Percentiles rank a stretch among this genome's conserved stretches.
These are phyloP conservation scores for Amylocystis lapponica DNA, from an alignment of 768 basidiomycete genomes.

Conservation along the genomic window DNA sequence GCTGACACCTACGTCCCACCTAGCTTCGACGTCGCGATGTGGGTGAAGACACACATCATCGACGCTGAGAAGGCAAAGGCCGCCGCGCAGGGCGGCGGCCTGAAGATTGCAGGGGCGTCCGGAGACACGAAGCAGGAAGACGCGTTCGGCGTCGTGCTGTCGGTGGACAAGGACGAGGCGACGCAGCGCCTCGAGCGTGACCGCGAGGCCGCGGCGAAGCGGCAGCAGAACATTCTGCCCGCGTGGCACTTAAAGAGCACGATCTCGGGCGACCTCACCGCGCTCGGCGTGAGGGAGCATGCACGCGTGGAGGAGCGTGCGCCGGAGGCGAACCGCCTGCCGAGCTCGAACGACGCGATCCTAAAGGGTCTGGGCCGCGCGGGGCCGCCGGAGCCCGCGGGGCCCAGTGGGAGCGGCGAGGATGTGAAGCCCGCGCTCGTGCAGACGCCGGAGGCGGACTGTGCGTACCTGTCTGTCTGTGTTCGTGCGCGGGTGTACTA, in stretches of 20 bases:
- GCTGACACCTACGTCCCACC: background rate
- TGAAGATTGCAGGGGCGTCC: constrained; percentile 72
- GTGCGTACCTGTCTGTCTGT: constrained; percentile 36
- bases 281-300: constrained; percentile 72
- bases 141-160: constrained; percentile 82
- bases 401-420: constrained; percentile 16
- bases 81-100: constrained; percentile 44
- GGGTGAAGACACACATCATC: constrained; percentile 70
- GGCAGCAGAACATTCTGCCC: constrained; percentile 88
- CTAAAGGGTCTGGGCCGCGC: constrained; percentile 62
- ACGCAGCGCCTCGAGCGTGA: constrained; percentile 68
- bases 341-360: constrained; percentile 64
- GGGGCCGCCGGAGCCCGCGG: constrained; percentile 22
- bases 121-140: constrained; percentile 56
- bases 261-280: constrained; percentile 87
- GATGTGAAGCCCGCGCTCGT: constrained; percentile 43
- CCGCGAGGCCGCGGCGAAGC: constrained; percentile 75
- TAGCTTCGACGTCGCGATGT: constrained; percentile 78
- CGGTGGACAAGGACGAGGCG: constrained; percentile 83
- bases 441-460: constrained; percentile 52
- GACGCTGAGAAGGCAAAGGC: constrained; percentile 48
- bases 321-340: constrained; percentile 19
- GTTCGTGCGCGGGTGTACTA: background rate
- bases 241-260: constrained; percentile 96
- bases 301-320: constrained; percentile 40